A percentile compares a stretch with the other conserved stretches of the same genome.
Evolutionary conservation across 768 basidiomycete species (phyloP).

Genomic region (Kwoniella shandongensis): DNA sequence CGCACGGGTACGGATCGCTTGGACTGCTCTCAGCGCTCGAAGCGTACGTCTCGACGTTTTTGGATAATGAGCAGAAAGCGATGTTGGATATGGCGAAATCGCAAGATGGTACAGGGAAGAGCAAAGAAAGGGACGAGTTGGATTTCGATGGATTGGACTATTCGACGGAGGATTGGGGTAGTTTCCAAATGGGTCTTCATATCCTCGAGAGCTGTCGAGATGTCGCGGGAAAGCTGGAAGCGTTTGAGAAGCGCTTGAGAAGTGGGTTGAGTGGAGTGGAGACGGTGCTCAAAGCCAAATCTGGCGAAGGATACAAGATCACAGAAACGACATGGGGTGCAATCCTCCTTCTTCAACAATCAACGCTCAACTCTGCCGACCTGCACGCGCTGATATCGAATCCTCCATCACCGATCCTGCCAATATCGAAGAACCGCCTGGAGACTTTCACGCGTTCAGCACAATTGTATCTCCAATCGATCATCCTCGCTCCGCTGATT

Average conservation of each 20-base stretch:
- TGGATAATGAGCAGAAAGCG: conserved; percentile 49
- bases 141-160: conserved; percentile 74
- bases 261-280: conserved; percentile 64
- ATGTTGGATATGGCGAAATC: conserved; percentile 5
- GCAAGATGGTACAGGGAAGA: not conserved
- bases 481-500: conserved; percentile 78
- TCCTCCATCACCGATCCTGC: conserved; percentile 11
- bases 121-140: conserved; percentile 43
- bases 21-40: conserved; percentile 76
- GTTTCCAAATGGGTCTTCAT: conserved; percentile 78
- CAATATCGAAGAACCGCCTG: conserved; percentile 5
- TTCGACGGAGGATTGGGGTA: conserved; percentile 80
- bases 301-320: conserved; percentile 57
- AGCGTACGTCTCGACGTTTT: conserved; percentile 67
- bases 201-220: conserved; percentile 76
- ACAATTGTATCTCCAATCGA: conserved; percentile 74
- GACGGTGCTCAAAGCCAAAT: conserved; percentile 62
- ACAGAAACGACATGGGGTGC: conserved; percentile 58
- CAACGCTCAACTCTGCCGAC: conserved; percentile 76
- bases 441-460: conserved; percentile 65
- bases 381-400: conserved; percentile 60
- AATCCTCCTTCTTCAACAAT: conserved; percentile 72
- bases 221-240: conserved; percentile 65
- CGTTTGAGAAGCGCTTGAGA: conserved; percentile 71
- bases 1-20: conserved; percentile 80